Base-by-base conservation (phyloP, 2,329 filamentous ascomycete species). In the Colletotrichum gigasporum region DNA sequence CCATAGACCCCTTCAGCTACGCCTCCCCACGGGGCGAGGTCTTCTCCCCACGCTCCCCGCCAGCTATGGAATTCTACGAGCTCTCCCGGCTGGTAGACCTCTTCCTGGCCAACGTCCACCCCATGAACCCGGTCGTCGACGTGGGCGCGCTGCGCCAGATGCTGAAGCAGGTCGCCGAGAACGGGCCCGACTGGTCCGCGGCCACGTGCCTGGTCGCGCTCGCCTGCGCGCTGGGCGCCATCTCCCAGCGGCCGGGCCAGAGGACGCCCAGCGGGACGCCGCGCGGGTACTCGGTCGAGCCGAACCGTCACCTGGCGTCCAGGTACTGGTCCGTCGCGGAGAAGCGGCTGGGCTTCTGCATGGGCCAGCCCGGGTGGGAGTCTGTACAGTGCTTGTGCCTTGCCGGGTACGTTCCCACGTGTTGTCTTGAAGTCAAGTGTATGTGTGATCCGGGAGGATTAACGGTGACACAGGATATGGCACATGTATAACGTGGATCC, bases 401-500 rank as follows among this genome's bases (percentile, higher is more conserved):
- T 18, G 65, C 65, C 22, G 65, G 62, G 62, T 58, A 52, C 39
- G 57, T 12, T 32, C 50, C 16, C 30, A 5, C 12, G 20, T 35
- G 35, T 10, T 12, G n/a, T 22, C 10, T 14, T 32, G 16, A 24
- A n/a, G n/a, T n/a, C n/a, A n/a, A n/a, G n/a, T n/a, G n/a, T 10
- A 8, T 10, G 24, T 1, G 24, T 32, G 7, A 32, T 22, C 18
- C 9, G 28, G 4, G 16, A 62, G 34, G 28, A 37, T 58, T 65
- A 39, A 65, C 50, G 7, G 8, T n/a, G n/a, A 12, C 3, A 10
- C 22, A 66, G 65, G 1, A 65, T 67, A 16, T 67, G 65, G 65
- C 63, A 67, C 62, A 67, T 67, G 65, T 65, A 67, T 14, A 67
- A 62, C 50, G 55, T 67, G 51, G 56, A 67, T 52, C 65, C 65